Evolutionary conservation across 495 filamentous ascomycete genomes (phyloP), one percentile per base, ranked within the genome.

Genomic region (Baudoinia panamericana): DNA sequence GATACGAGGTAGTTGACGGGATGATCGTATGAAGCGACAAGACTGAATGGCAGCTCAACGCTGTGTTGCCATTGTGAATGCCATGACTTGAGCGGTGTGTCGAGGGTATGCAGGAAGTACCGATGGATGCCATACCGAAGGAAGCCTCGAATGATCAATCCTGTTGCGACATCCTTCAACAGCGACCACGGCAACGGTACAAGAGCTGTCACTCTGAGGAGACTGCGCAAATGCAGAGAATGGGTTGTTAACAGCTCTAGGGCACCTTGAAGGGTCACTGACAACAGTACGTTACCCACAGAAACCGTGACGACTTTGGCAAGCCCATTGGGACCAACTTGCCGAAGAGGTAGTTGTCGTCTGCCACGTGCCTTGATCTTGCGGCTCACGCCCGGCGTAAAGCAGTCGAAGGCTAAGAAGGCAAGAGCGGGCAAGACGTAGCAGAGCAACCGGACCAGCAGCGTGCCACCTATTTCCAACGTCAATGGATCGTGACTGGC

Each of bases 1-100:
- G 65, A 61, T 9, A 92, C 50, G 1, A 93, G 59, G 46, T 84
- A 80, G 4, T 72, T 62, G n/a, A 80, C 22, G 0, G 86, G 84
- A 49, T 93, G 84, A 58, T 95, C 85, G 55, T 83, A 84, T 53
- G 78, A 76, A 28, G 69, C 78, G 46, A 68, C 73, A 32, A 76
- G 68, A 16, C 79, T 69, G 63, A 72, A 86, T 1, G 82, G 79
- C 0, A 71, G 58, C 4, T 56, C 45, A 15, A 78, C 60, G 12
- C 60, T 52, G 53, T 93, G 84, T 41, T 80, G 76, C 71, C 80
- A 84, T 28, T 39, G 34, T 7, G 59, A 43, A 56, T 93, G 85
- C 27, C 65, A 62, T 9, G 68, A 52, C 20, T 68, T 30, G 10
- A 43, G 42, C 1, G 51, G 36, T 31, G 57, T 47, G 10, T 46